A percentile compares a stretch with the other conserved stretches of the same genome.
Conservation (phyloP, 176 grass and related monocot species). For the Oryza australiensis region DNA sequence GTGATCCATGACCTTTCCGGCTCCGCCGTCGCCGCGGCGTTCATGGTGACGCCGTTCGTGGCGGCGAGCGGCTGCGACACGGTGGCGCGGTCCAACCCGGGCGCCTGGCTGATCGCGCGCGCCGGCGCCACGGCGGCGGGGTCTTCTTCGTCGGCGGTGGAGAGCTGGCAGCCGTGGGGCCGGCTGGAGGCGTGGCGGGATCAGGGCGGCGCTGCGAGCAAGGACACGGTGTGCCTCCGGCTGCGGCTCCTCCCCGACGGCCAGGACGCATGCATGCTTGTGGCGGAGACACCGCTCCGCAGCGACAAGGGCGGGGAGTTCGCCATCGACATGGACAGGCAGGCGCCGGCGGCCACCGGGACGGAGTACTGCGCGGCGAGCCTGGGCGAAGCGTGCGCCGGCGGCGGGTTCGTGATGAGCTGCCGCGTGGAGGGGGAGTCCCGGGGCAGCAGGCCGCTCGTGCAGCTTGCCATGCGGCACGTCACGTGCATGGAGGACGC, state of each 20-base stretch:
- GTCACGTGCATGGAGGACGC: constrained; percentile 84
- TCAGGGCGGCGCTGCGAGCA: constrained; percentile 14
- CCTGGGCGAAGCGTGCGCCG: constrained; percentile 5
- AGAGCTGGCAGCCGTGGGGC: constrained; percentile 90
- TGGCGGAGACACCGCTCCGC: constrained; percentile 63
- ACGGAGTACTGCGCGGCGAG: constrained; percentile 8
- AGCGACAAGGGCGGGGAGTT: constrained; percentile 85
- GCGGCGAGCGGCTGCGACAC: constrained; percentile 69
- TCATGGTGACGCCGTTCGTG: constrained; percentile 94
- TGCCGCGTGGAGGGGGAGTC: constrained; percentile 70
- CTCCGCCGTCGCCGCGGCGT: constrained; percentile 75
- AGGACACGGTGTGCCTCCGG: constrained; percentile 48
- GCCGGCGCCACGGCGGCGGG: constrained; percentile 19
- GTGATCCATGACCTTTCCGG: constrained; percentile 86
- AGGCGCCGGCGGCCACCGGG: background rate
- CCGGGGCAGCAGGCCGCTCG: constrained; percentile 52
- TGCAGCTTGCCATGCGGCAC: constrained; percentile 68
- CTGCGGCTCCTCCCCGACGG: constrained; percentile 62
- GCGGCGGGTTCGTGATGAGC: constrained; percentile 84
- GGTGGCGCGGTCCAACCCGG: constrained; percentile 84
- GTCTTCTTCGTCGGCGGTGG: constrained; percentile 3
- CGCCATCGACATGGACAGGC: constrained; percentile 67
- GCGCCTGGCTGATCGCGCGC: constrained; percentile 79
- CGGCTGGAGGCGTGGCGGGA: constrained; percentile 86
- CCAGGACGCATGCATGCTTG: constrained; percentile 70